A percentile compares a stretch with the other conserved stretches of the same genome.
These are phyloP conservation scores for Curvularia verruculosa DNA, from an alignment of 2,329 filamentous ascomycete species.

Conservation along the genomic window DNA sequence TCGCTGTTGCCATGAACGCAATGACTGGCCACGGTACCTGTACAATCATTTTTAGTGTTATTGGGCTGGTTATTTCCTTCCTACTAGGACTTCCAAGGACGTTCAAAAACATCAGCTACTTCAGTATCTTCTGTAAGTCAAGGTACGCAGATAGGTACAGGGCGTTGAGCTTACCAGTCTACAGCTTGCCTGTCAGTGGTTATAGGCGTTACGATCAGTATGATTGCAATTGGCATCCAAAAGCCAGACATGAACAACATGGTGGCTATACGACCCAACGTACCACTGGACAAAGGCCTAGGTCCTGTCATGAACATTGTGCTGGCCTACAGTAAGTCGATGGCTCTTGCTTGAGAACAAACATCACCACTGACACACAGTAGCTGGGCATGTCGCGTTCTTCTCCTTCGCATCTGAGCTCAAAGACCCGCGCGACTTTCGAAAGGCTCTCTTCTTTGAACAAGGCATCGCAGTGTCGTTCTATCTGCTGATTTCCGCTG, in stretches of 20 bases:
- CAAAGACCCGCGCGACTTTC: constrained; percentile 64
- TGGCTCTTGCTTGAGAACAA: not conserved
- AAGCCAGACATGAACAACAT: constrained; percentile 48
- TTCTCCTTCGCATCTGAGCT: constrained; percentile 71
- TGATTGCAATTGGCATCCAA: constrained; percentile 67
- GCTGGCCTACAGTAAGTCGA: constrained; percentile 65
- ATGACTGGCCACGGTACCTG: constrained; percentile 67
- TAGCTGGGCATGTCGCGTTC: constrained; percentile 68
- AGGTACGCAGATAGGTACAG: not conserved
- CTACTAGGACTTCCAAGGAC: constrained; percentile 66
- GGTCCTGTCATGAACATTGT: constrained; percentile 64
- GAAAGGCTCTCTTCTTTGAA: constrained; percentile 67
- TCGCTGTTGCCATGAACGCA: constrained; percentile 70
- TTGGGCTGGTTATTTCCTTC: constrained; percentile 65
- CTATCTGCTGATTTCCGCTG: constrained; percentile 69
- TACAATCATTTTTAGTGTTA: constrained; percentile 67
- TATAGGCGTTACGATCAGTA: constrained; percentile 68
- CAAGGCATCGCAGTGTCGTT: constrained; percentile 65
- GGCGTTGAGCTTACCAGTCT: constrained; percentile 20
- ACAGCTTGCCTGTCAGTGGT: constrained; percentile 69
- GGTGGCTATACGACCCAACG: constrained; percentile 28
- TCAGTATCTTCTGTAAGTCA: constrained; percentile 63
- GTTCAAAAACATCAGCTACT: constrained; percentile 65
- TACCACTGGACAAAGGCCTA: constrained; percentile 34
- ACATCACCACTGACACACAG: not conserved